Conservation (phyloP, 1,284 basidiomycete species). For the Heterobasidion occidentale region DNA sequence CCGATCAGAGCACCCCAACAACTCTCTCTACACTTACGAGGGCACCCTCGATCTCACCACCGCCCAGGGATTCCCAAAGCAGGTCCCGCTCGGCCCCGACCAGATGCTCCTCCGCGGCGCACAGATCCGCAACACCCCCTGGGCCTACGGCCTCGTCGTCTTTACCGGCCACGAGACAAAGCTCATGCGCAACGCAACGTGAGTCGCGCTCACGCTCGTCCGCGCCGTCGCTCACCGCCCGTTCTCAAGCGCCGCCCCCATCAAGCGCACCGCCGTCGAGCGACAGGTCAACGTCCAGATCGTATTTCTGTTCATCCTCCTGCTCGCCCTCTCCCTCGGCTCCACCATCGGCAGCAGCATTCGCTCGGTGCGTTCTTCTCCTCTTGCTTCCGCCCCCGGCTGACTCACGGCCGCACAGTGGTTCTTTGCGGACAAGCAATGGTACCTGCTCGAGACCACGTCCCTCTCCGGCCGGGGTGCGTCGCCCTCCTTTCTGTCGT, state of each 20-base stretch:
- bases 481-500: constrained; percentile 13
- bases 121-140: constrained; percentile 93
- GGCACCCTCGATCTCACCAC: constrained; percentile 68
- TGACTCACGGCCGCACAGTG: constrained; percentile 33
- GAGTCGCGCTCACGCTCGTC: constrained; percentile 23
- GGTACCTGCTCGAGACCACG: constrained; percentile 68
- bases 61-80: constrained; percentile 55
- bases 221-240: constrained; percentile 1
- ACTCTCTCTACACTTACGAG: constrained; percentile 95
- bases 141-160: constrained; percentile 92
- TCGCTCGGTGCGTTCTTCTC: constrained; percentile 38
- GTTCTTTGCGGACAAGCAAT: constrained; percentile 78
- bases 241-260: constrained; percentile 72
- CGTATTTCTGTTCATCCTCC: constrained; percentile 87
- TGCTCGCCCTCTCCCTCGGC: constrained; percentile 83
- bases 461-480: constrained; percentile 56
- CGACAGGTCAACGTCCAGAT: constrained; percentile 96
- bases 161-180: constrained; percentile 99
- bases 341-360: constrained; percentile 92
- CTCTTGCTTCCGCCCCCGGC: neutral
- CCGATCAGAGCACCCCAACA: constrained; percentile 95
- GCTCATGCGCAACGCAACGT: constrained; percentile 94
- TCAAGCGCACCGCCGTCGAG: constrained; percentile 96
- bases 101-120: constrained; percentile 93
- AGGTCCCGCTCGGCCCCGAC: constrained; percentile 90